Evolutionary conservation across 257 asterid genomes (phyloP).

Genomic region (Ehretia macrophylla): DNA sequence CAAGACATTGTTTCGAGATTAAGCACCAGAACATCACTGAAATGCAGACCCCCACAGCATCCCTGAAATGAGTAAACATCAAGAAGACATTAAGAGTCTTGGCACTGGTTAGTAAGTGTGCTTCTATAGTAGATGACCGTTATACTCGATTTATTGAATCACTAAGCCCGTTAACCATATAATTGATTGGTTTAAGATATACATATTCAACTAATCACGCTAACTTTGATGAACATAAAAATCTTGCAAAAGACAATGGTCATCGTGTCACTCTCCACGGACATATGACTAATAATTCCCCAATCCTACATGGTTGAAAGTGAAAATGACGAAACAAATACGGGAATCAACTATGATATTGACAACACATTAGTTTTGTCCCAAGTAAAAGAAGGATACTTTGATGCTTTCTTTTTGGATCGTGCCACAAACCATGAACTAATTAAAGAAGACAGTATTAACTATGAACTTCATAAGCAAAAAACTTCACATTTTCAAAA

Average conservation of each 20-base stretch:
- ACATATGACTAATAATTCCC: too few species aligned
- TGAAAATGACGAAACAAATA: background rate
- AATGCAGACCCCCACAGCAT: constrained; percentile 90
- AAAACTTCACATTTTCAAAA: too few species aligned
- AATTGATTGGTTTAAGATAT: background rate
- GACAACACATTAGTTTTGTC: too few species aligned
- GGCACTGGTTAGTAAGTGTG: background rate
- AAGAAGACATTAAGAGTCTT: background rate
- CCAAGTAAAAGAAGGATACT: too few species aligned
- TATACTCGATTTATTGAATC: too few species aligned
- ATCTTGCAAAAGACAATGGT: too few species aligned
- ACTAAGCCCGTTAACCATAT: too few species aligned
- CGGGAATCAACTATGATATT: background rate
- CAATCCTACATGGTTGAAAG: background rate
- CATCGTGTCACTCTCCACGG: too few species aligned
- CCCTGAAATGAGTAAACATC: constrained; percentile 39
- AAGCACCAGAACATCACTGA: constrained; percentile 75
- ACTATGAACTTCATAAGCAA: too few species aligned
- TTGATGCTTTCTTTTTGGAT: too few species aligned
- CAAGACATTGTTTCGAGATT: constrained; percentile 68
- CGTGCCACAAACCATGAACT: too few species aligned
- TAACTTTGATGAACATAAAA: background rate
- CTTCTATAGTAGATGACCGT: background rate
- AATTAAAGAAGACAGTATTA: background rate
- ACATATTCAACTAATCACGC: background rate